A percentile compares a stretch with the other conserved stretches of the same genome.
Evolutionary conservation across 768 basidiomycete genomes (phyloP).

Genomic region (Amanita fuliginea): DNA sequence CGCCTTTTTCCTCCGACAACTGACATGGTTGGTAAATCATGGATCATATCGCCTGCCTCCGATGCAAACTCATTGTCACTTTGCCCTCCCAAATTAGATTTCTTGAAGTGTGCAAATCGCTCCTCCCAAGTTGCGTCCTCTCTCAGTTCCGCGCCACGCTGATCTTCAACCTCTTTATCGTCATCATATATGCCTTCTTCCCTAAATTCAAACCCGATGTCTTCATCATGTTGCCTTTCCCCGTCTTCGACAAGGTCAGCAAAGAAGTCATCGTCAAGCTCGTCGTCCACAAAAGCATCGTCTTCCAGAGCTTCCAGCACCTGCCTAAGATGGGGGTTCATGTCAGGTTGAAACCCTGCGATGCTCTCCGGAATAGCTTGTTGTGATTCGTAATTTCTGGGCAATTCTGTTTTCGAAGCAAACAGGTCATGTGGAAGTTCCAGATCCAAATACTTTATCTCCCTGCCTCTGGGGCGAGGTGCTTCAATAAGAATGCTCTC

Average conservation of each 20-base stretch:
- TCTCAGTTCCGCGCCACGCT: constrained; percentile 16
- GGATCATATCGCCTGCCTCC: constrained; percentile 76
- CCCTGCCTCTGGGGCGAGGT: constrained; percentile 30
- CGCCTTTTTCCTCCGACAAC: constrained; percentile 73
- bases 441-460: constrained; percentile 21
- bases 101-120: constrained; percentile 74
- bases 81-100: constrained; percentile 25
- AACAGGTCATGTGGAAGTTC: constrained; percentile 62
- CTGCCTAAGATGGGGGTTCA: constrained; percentile 94
- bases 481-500: constrained; percentile 78
- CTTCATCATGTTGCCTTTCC: constrained; percentile 51
- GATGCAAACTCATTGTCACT: constrained; percentile 47
- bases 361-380: constrained; percentile 75
- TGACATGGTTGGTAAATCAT: constrained; percentile 59
- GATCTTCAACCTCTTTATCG: constrained; percentile 12
- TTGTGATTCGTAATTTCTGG: constrained; percentile 64
- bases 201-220: constrained; percentile 53
- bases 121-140: constrained; percentile 58
- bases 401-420: constrained; percentile 65
- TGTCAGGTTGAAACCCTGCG: constrained; percentile 85
- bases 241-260: constrained; percentile 60
- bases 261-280: constrained; percentile 68
- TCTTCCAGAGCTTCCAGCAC: constrained; percentile 91
- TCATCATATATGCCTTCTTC: constrained; percentile 33
- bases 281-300: constrained; percentile 84